These are phyloP conservation scores for Amauroascus niger DNA, from an alignment of 2,329 filamentous ascomycete species.

Conservation along the genomic window DNA sequence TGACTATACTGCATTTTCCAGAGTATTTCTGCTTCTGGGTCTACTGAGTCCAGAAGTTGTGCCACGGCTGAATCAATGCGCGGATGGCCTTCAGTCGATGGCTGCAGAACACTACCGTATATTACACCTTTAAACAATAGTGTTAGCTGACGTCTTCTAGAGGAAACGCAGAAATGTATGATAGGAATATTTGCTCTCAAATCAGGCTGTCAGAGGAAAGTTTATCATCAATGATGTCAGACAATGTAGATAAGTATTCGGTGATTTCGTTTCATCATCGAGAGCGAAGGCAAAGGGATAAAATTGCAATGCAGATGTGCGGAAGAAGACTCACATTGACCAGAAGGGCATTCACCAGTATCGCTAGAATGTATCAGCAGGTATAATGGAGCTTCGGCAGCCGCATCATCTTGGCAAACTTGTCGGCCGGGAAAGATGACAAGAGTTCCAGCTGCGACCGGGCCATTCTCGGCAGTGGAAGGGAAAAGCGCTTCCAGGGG, in stretches of 20 bases:
- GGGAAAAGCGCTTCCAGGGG: slow-evolving; percentile 59
- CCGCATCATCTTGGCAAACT: slow-evolving; percentile 18
- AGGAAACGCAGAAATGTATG: slow-evolving; percentile 8
- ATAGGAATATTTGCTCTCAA: slow-evolving; percentile 29
- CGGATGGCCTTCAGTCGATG: slow-evolving; percentile 31
- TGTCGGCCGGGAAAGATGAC: slow-evolving; percentile 34
- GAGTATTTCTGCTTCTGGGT: slow-evolving; percentile 34
- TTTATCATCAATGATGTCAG: slow-evolving; percentile 82
- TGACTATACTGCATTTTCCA: slow-evolving; percentile 49
- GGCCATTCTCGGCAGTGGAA: slow-evolving; percentile 61
- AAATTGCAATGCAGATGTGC: slow-evolving; percentile 14
- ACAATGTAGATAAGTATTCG: slow-evolving; percentile 99
- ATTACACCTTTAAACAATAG: slow-evolving; percentile 39
- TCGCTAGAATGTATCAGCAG: slow-evolving; percentile 73
- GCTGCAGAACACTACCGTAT: slow-evolving; percentile 43
- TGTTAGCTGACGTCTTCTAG: slow-evolving; percentile 1
- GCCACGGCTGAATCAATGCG: slow-evolving; percentile 33
- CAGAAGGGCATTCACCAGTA: slow-evolving; percentile 77
- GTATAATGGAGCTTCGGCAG: slow-evolving; percentile 43
- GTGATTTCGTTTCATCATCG: slow-evolving; percentile 67
- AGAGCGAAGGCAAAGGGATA: slow-evolving; percentile 26
- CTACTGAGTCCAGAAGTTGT: slow-evolving; percentile 34
- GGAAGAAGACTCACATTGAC: slow-evolving; percentile 67
- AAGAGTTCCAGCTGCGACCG: slow-evolving; percentile 58
- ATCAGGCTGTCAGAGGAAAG: slow-evolving; percentile 83